Evolutionary conservation across 208 protist genomes (phyloP).

Genomic region (Polymyxa betae): DNA sequence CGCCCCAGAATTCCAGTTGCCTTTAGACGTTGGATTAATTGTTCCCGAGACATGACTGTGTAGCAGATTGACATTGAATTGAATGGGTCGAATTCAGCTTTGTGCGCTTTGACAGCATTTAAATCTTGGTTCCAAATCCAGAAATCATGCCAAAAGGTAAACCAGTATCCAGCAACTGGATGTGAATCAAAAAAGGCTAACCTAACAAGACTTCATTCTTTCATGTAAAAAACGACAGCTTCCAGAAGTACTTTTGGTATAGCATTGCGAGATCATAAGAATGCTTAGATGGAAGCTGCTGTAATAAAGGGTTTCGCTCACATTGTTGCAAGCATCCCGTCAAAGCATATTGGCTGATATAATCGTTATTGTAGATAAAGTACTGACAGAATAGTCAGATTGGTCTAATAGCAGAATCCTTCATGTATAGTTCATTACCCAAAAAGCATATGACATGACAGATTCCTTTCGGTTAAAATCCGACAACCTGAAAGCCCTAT

Average conservation of each 20-base stretch:
- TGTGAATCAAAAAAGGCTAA: constrained; percentile 40
- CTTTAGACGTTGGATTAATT: background rate
- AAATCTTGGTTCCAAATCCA: constrained; percentile 51
- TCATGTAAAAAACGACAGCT: background rate
- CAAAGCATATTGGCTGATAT: constrained; percentile 17
- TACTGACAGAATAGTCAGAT: constrained; percentile 3
- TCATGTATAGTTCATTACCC: background rate
- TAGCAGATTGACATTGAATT: background rate
- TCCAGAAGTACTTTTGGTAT: constrained; percentile 31
- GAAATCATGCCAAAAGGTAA: constrained; percentile 40
- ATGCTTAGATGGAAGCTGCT: constrained; percentile 13
- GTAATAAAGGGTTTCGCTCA: constrained; percentile 4
- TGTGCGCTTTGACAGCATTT: background rate
- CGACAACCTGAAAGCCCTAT: background rate
- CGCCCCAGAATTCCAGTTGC: background rate
- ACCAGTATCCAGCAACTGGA: background rate
- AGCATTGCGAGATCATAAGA: background rate
- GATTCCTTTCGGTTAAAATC: background rate
- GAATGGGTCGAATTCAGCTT: background rate
- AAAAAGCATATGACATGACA: constrained; percentile 42
- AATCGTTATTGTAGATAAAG: constrained; percentile 6
- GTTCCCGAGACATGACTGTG: background rate
- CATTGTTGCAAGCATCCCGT: background rate
- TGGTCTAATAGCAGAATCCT: background rate
- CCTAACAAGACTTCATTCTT: background rate